A percentile compares a stretch with the other conserved stretches of the same genome.
These are phyloP conservation scores for Helicostylum pulchrum DNA, from an alignment of 192 early-diverging fungal genomes.

Conservation along the genomic window DNA sequence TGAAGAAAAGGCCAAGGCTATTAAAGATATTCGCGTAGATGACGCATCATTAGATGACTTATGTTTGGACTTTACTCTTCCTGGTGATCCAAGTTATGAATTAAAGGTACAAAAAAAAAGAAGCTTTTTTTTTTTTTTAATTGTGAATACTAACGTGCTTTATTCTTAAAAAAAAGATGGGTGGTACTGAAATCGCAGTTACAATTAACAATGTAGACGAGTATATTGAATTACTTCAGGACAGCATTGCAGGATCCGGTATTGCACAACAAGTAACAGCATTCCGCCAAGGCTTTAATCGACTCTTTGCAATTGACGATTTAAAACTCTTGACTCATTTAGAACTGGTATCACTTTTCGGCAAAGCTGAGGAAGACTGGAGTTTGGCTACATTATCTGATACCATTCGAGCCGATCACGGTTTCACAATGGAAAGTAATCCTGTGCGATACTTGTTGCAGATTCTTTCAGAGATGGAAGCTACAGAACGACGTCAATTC, in stretches of 20 bases:
- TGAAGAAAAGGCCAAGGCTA: slow-evolving; percentile 33
- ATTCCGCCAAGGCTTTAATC: slow-evolving; percentile 79
- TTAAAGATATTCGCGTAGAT: slow-evolving; percentile 50
- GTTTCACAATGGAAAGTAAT: slow-evolving; percentile 69
- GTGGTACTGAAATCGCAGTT: slow-evolving; percentile 64
- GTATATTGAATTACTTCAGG: slow-evolving; percentile 68
- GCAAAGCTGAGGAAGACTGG: slow-evolving; percentile 79
- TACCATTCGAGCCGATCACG: slow-evolving; percentile 81
- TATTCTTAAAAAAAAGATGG: slow-evolving; percentile 31
- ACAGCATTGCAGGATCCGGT: slow-evolving; percentile 62
- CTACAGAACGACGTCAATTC: slow-evolving; percentile 68
- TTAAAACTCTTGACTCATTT: slow-evolving; percentile 66
- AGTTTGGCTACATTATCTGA: slow-evolving; percentile 58
- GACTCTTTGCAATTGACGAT: slow-evolving; percentile 70
- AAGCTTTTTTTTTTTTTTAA: not conserved
- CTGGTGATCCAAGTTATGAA: slow-evolving; percentile 72
- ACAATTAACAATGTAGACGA: slow-evolving; percentile 79
- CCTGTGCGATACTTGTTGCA: slow-evolving; percentile 62
- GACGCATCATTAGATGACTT: slow-evolving; percentile 62
- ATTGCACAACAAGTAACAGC: slow-evolving; percentile 68
- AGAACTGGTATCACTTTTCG: slow-evolving; percentile 72
- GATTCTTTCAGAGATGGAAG: slow-evolving; percentile 65
- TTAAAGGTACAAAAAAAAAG: slow-evolving; percentile 41
- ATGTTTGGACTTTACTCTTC: slow-evolving; percentile 83
- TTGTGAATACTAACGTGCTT: not conserved